Base-by-base conservation (phyloP, 202 grass and related monocot species). In the Eragrostis tef region DNA sequence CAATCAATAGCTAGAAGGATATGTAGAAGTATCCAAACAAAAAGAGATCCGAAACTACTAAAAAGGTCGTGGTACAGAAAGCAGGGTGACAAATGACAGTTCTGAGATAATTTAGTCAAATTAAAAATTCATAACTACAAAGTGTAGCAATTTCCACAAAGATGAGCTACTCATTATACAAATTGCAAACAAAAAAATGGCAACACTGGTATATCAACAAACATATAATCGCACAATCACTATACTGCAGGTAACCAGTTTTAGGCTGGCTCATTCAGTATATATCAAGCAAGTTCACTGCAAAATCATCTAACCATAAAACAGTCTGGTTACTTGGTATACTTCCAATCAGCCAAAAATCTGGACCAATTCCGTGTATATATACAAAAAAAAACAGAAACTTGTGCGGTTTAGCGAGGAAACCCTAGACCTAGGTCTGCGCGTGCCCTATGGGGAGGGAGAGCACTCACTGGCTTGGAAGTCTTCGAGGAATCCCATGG, bases 401-500 rank as follows among this genome's bases (percentile, higher is more conserved):
- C 1, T 17, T 2, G 60, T 36, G 63, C 6, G 46, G n/a, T 64
- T 11, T 9, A 13, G 51, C 11, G 1, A 81, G 20, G 62, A 69
- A 75, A 43, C 61, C 43, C 62, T 43, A 19, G 48, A 65, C 7
- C 77, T 56, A 79, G 50, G 63, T 26, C 20, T 42, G 82, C 2
- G 6, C 62, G 73, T 65, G 86, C 78, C 85, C 73, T 79, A 88
- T 76, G 21, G 73, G 45, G n/a, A 39, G 41, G 31, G 67, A 82
- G 74, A 75, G 19, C 12, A 78, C 83, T 91, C 71, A 94, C 92
- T 94, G 56, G 92, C 88, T 81, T 89, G 86, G 84, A 94, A 91
- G 70, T 94, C 92, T 48, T 91, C 88, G 73, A 94, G 83, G 86
- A 94, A 94, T 31, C 88, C 88, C 91, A 94, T 94, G 31, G 53